These are phyloP conservation scores for Fusarium solani-melongenae DNA, from an alignment of 2,329 filamentous ascomycete genomes.

Conservation along the genomic window DNA sequence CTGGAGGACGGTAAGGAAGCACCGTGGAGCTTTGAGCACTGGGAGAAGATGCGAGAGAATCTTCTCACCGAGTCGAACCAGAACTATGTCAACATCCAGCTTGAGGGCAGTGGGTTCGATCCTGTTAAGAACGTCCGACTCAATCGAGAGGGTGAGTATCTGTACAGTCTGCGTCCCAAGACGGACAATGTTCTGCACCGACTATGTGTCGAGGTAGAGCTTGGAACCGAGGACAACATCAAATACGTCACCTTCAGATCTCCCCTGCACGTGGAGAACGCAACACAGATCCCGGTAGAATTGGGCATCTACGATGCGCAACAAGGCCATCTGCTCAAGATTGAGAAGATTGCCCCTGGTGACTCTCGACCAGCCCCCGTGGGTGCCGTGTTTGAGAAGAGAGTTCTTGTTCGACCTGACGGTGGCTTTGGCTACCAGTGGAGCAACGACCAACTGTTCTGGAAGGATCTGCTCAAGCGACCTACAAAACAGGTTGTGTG, in stretches of 20 bases:
- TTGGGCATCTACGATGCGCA: conserved; percentile 89
- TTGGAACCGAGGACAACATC: conserved; percentile 89
- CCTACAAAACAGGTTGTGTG: conserved; percentile 91
- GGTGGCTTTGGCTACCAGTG: conserved; percentile 97
- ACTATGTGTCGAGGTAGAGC: conserved; percentile 88
- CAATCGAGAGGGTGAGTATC: conserved; percentile 91
- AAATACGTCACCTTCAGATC: conserved; percentile 98
- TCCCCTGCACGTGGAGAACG: conserved; percentile 91
- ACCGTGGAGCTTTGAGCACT: conserved; percentile 97
- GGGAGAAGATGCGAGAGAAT: conserved; percentile 95
- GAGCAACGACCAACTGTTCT: conserved; percentile 90
- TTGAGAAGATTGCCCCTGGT: conserved; percentile 95
- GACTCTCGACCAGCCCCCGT: conserved; percentile 91
- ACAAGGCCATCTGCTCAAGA: conserved; percentile 92
- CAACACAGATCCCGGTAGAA: conserved; percentile 95
- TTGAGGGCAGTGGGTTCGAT: conserved; percentile 96
- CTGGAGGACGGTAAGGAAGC: conserved; percentile 90
- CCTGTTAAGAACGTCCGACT: conserved; percentile 87
- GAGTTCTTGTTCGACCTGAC: conserved; percentile 87
- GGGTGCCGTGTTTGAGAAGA: conserved; percentile 90
- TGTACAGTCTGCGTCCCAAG: conserved; percentile 90
- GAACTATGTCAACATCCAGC: conserved; percentile 81
- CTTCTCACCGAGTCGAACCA: conserved; percentile 85
- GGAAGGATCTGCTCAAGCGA: conserved; percentile 87
- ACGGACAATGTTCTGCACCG: conserved; percentile 88